Evolutionary conservation across 1,284 basidiomycete species (phyloP).

Genomic region (Ceratobasidium sp.): DNA sequence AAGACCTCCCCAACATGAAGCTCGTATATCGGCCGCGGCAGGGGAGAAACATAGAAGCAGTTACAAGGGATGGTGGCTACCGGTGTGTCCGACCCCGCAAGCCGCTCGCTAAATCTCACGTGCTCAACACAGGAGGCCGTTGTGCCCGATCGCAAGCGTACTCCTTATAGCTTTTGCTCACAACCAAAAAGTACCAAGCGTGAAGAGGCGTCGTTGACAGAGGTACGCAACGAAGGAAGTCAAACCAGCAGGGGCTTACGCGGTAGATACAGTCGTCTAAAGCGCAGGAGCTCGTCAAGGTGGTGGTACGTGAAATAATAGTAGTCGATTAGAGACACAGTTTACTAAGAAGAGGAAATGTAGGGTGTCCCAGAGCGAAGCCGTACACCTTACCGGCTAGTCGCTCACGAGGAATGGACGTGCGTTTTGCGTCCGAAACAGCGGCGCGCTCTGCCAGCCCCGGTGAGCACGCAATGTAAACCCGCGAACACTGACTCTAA

Average conservation of each 20-base stretch:
- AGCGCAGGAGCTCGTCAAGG: background rate
- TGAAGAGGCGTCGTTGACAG: background rate
- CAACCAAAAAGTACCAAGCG: background rate
- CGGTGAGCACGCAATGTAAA: background rate
- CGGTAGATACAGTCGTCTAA: background rate
- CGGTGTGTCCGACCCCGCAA: background rate
- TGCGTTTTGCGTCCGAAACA: background rate
- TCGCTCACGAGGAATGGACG: background rate
- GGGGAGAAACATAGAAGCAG: background rate
- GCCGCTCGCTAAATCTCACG: background rate
- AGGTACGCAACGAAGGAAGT: background rate
- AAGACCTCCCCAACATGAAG: too few relatives aligned
- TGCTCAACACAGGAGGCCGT: background rate
- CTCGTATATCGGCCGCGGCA: too few relatives aligned
- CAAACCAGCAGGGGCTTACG: background rate
- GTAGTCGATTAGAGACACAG: background rate
- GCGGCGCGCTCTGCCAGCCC: background rate
- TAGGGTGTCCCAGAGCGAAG: background rate
- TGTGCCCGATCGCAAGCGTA: background rate
- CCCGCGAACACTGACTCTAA: background rate
- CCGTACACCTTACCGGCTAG: background rate
- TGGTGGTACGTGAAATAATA: background rate
- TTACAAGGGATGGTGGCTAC: background rate
- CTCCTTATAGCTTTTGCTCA: background rate
- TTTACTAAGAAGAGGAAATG: background rate